phyloP scores from a whole-genome alignment of 2,329 filamentous ascomycete species.

The Achaetomium macrosporum region DNA sequence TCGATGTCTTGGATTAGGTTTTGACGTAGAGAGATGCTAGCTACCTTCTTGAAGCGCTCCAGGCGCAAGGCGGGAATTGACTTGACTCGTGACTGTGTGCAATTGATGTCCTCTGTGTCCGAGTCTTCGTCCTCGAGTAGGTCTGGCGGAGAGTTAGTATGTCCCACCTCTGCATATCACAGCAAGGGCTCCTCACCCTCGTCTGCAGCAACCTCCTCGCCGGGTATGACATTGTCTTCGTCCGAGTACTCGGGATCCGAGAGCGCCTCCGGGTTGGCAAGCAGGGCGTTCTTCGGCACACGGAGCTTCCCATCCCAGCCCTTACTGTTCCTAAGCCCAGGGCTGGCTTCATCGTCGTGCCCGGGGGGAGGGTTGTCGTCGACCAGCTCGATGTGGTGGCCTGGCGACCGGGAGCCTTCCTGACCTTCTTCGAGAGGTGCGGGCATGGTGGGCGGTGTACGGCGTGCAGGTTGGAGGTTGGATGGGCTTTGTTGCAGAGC shows the following conservation, averaged over 20 bases:
- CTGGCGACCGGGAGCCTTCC: constrained; percentile 32
- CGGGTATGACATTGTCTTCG: constrained; percentile 59
- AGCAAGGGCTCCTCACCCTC: constrained; percentile 51
- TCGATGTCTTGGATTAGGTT: constrained; percentile 81
- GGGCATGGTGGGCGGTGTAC: constrained; percentile 33
- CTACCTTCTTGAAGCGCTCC: constrained; percentile 71
- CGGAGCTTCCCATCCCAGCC: constrained; percentile 84
- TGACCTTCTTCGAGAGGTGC: constrained; percentile 35
- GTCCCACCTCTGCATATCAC: too few relatives aligned
- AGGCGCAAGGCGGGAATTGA: constrained; percentile 75
- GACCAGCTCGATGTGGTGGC: constrained; percentile 45
- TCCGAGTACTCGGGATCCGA: constrained; percentile 82
- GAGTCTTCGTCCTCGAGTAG: constrained; percentile 55
- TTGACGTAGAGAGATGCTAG: constrained; percentile 82
- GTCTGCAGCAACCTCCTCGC: constrained; percentile 73
- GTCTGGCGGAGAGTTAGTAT: constrained; percentile 37
- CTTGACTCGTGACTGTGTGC: constrained; percentile 77
- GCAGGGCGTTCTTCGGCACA: constrained; percentile 60
- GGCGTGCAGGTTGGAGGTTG: background rate
- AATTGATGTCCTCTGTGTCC: constrained; percentile 72
- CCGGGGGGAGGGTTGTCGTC: constrained; percentile 37
- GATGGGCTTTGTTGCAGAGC: background rate
- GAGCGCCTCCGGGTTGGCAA: constrained; percentile 74
- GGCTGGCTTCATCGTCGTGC: constrained; percentile 40
- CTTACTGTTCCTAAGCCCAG: constrained; percentile 51